Conservation (phyloP, 73 alveolate species). For the Diophrys appendiculata region DNA sequence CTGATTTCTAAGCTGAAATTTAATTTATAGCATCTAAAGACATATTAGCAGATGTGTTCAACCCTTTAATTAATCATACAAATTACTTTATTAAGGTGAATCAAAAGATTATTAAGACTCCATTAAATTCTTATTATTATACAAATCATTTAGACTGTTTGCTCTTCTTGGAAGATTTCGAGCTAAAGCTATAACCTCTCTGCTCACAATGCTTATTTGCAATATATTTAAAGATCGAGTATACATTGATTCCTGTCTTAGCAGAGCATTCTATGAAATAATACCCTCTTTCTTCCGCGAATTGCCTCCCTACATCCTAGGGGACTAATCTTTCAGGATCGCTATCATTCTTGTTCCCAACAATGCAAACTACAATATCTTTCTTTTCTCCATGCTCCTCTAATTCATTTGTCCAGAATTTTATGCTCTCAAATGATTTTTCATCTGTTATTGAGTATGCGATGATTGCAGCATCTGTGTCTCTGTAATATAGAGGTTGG, state of each 20-base stretch:
- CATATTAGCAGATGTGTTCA: no score
- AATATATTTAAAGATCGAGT: slow-evolving; percentile 37
- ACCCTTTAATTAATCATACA: no score
- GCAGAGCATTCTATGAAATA: slow-evolving; percentile 55
- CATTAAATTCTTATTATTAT: no score
- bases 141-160: no score
- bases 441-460: slow-evolving; percentile 76
- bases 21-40: no score
- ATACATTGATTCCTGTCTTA: slow-evolving; percentile 50
- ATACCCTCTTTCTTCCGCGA: slow-evolving; percentile 48
- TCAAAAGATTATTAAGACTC: no score
- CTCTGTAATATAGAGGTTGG: slow-evolving; percentile 84
- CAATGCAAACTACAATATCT: slow-evolving; percentile 67
- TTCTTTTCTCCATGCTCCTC: slow-evolving; percentile 45
- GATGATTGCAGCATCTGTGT: slow-evolving; percentile 90
- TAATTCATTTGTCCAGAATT: slow-evolving; percentile 82
- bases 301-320: slow-evolving; percentile 19
- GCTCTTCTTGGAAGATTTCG: no score
- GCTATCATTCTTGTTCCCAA: slow-evolving; percentile 79
- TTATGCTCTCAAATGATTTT: slow-evolving; percentile 70
- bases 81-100: no score
- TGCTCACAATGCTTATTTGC: slow-evolving; percentile 21
- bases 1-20: no score
- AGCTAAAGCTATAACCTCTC: not conserved
- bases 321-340: slow-evolving; percentile 28